Evolutionary conservation across 1,139 yeast species (phyloP).

Genomic region (Candida pseudoviswanathii): DNA sequence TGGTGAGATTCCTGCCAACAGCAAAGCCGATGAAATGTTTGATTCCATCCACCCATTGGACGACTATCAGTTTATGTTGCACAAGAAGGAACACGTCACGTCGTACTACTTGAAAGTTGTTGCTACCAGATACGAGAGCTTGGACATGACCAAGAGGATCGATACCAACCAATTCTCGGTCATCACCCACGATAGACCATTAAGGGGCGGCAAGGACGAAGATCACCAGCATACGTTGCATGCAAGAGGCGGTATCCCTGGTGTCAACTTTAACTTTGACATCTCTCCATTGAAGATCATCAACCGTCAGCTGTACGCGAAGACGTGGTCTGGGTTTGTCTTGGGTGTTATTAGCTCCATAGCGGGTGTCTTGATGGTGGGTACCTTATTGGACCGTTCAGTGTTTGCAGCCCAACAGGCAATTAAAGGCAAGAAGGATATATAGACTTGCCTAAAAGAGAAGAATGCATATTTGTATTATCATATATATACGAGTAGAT

Average conservation of each 20-base stretch:
- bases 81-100: constrained; percentile 63
- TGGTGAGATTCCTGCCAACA: constrained; percentile 49
- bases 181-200: constrained; percentile 86
- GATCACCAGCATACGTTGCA: constrained; percentile 91
- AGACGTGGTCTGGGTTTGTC: constrained; percentile 83
- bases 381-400: constrained; percentile 82
- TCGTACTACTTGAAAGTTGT: constrained; percentile 88
- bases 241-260: constrained; percentile 87
- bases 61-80: constrained; percentile 43
- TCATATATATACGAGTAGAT: not conserved
- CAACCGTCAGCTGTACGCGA: constrained; percentile 75
- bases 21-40: constrained; percentile 25
- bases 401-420: constrained; percentile 89
- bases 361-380: constrained; percentile 93
- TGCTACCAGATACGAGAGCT: constrained; percentile 79
- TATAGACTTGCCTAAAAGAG: constrained; percentile 19
- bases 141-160: constrained; percentile 47
- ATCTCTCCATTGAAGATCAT: constrained; percentile 92
- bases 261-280: constrained; percentile 84
- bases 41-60: constrained; percentile 73
- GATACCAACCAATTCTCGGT: constrained; percentile 93
- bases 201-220: constrained; percentile 82
- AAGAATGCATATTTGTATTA: not conserved
- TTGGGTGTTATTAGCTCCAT: constrained; percentile 85
- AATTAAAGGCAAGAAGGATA: constrained; percentile 68